Evolutionary conservation across 2,329 filamentous ascomycete genomes (phyloP).

Genomic region (Aureobasidium sp.): DNA sequence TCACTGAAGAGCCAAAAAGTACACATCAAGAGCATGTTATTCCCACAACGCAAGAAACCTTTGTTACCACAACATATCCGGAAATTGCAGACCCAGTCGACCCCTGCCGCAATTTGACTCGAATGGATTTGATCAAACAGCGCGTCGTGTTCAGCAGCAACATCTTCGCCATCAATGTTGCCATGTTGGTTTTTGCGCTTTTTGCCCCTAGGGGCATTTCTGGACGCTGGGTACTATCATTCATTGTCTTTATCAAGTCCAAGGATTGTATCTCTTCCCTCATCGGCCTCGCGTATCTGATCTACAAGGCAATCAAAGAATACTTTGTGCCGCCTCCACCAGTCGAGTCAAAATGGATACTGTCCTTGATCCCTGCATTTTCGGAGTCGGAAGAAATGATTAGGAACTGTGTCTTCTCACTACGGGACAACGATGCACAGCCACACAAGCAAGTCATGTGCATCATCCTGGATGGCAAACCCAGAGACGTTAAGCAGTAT

Average conservation of each 20-base stretch:
- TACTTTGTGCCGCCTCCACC: constrained; percentile 11
- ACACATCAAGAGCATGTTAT: constrained; percentile 4
- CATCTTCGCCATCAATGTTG: not conserved
- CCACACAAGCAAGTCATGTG: constrained; percentile 20
- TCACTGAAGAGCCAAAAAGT: not conserved
- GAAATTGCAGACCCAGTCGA: constrained; percentile 7
- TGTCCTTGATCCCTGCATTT: constrained; percentile 19
- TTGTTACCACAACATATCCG: not conserved
- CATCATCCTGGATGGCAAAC: constrained; percentile 18
- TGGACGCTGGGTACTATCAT: constrained; percentile 15
- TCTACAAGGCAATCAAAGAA: constrained; percentile 11
- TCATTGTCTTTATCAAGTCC: constrained; percentile 20
- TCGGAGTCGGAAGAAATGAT: constrained; percentile 20
- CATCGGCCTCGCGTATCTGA: constrained; percentile 10
- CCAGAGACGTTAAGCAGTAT: constrained; percentile 15
- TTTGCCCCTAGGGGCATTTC: not conserved
- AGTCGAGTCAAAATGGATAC: constrained; percentile 17
- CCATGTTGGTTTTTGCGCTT: constrained; percentile 6
- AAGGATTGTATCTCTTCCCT: constrained; percentile 18
- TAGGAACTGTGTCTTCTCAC: constrained; percentile 17
- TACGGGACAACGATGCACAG: constrained; percentile 18
- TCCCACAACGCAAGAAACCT: not conserved
- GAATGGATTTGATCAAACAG: constrained; percentile 6
- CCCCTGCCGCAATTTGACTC: not conserved
- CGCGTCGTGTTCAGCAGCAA: constrained; percentile 1